A percentile compares a stretch with the other conserved stretches of the same genome.
These are phyloP conservation scores for Gossypium stocksii DNA, from an alignment of 345 rosid species.

Conservation along the genomic window DNA sequence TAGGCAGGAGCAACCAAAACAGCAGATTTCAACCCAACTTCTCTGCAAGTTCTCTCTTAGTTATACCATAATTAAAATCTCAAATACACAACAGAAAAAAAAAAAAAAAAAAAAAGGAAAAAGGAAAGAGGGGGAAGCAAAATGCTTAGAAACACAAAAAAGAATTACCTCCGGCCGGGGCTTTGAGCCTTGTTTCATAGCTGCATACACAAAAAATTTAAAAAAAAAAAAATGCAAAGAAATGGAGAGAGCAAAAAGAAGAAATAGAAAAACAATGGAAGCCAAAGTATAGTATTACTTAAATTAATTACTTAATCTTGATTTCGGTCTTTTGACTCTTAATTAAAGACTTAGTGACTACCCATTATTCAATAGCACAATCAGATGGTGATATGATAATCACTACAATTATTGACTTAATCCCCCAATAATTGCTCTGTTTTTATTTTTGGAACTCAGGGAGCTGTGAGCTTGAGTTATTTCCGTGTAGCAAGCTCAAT, in stretches of 20 bases:
- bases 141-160: neutral
- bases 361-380: neutral
- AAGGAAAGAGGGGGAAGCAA: neutral
- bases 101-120: neutral
- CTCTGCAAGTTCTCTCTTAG: constrained; percentile 52
- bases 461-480: too few species aligned
- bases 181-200: constrained; percentile 37
- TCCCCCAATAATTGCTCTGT: too few species aligned
- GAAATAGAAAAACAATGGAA: neutral
- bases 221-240: neutral
- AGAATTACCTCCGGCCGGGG: constrained; percentile 37
- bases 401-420: too few species aligned
- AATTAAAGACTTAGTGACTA: neutral
- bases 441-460: too few species aligned
- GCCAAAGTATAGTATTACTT: neutral
- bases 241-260: neutral
- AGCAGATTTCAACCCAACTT: constrained; percentile 62
- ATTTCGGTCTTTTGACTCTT: neutral
- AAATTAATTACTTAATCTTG: neutral
- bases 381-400: too few species aligned
- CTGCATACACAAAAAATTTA: constrained; percentile 14
- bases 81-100: neutral
- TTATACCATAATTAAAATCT: constrained; percentile 12
- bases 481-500: too few species aligned
- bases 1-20: constrained; percentile 78